Evolutionary conservation across 2,329 filamentous ascomycete species (phyloP).

Genomic region (Neonectria neomacrospora): DNA sequence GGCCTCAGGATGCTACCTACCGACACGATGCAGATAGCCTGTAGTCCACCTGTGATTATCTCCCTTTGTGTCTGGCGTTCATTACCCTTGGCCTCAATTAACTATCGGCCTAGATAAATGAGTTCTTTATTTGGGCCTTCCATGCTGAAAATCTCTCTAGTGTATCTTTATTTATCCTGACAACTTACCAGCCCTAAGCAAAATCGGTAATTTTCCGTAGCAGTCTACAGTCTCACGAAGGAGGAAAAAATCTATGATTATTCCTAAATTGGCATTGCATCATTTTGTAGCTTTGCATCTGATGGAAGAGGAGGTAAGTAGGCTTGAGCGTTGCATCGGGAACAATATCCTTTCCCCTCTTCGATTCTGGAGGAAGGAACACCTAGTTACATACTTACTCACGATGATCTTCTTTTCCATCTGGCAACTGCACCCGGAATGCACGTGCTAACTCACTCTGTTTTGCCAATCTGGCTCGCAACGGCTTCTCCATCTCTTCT

Average conservation of each 20-base stretch:
- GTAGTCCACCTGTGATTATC: background rate
- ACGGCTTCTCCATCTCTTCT: background rate
- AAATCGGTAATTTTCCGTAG: background rate
- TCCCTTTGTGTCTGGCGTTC: background rate
- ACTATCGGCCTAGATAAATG: too few species aligned
- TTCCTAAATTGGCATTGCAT: background rate
- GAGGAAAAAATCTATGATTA: too few species aligned
- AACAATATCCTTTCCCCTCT: background rate
- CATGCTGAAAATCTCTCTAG: background rate
- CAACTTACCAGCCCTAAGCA: too few species aligned
- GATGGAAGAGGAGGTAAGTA: background rate
- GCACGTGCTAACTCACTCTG: background rate
- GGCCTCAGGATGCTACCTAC: constrained; percentile 5
- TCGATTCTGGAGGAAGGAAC: background rate
- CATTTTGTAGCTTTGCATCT: background rate
- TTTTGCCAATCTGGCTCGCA: background rate
- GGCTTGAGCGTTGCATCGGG: background rate
- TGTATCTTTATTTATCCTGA: too few species aligned
- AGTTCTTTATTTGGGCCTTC: background rate
- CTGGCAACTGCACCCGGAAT: background rate
- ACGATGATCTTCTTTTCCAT: too few species aligned
- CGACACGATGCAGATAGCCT: background rate
- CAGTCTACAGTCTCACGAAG: too few species aligned
- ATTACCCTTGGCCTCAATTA: background rate
- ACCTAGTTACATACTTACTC: background rate